These are phyloP conservation scores for Alternaria triticimaculans DNA, from an alignment of 2,329 filamentous ascomycete genomes.

Conservation along the genomic window DNA sequence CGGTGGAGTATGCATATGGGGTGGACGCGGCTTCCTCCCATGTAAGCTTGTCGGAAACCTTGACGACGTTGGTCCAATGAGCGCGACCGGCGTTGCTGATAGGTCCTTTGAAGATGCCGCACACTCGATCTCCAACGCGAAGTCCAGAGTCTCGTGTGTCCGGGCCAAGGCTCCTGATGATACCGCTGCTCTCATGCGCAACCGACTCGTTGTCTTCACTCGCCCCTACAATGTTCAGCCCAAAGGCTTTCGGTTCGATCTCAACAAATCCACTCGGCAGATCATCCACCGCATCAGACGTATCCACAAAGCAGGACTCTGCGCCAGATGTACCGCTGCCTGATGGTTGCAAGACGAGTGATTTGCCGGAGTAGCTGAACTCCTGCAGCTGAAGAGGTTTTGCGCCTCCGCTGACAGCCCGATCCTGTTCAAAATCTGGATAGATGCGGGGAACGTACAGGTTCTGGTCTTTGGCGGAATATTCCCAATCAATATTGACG, in stretches of 20 bases:
- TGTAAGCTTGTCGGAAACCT: not conserved
- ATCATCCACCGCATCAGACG: not conserved
- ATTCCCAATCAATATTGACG: not conserved
- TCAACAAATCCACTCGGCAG: not conserved
- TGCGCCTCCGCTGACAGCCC: not conserved
- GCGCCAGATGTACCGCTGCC: not conserved
- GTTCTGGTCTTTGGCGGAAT: not conserved
- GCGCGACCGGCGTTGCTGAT: not conserved
- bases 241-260: not conserved
- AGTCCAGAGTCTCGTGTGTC: not conserved
- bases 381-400: not conserved
- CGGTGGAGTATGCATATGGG: not conserved
- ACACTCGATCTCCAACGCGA: conserved; percentile 1
- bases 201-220: not conserved
- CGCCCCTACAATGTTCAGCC: not conserved
- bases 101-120: not conserved
- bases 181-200: not conserved
- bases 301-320: not conserved
- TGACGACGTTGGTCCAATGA: not conserved
- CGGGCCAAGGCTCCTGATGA: not conserved
- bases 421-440: not conserved
- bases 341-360: not conserved
- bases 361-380: not conserved
- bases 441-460: not conserved
- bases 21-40: not conserved